These are phyloP conservation scores for Penicillium waksmanii DNA, from an alignment of 495 filamentous ascomycete species.

Conservation along the genomic window DNA sequence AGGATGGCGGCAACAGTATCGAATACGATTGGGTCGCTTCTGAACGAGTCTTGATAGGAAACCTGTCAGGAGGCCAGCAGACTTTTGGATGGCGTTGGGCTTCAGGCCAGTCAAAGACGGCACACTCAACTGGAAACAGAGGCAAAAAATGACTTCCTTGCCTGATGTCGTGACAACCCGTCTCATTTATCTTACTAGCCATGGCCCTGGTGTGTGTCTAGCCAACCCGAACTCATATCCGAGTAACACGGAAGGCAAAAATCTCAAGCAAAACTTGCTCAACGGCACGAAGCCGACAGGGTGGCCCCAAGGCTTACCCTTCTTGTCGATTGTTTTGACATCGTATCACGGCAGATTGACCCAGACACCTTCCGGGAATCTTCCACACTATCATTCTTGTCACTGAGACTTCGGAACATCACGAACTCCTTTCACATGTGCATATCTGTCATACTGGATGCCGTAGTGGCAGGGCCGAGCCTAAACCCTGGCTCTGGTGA, in stretches of 20 bases:
- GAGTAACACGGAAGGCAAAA: constrained; percentile 21
- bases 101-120: constrained; percentile 18
- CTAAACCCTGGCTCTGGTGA: constrained; percentile 23
- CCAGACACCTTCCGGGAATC: constrained; percentile 5
- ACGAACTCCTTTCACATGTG: constrained; percentile 33
- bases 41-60: constrained; percentile 7
- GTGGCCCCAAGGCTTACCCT: constrained; percentile 22
- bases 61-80: constrained; percentile 18
- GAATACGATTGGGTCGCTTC: constrained; percentile 10
- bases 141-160: not conserved
- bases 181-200: constrained; percentile 17
- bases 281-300: constrained; percentile 25
- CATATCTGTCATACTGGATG: constrained; percentile 24
- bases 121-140: not conserved
- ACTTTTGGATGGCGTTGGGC: constrained; percentile 22
- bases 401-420: constrained; percentile 23
- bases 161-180: constrained; percentile 10
- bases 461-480: constrained; percentile 12
- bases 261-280: constrained; percentile 22
- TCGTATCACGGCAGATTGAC: constrained; percentile 19
- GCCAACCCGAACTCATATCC: constrained; percentile 21
- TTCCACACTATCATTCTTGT: constrained; percentile 22
- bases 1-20: constrained; percentile 4
- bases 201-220: constrained; percentile 21
- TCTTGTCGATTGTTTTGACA: constrained; percentile 21